phyloP scores from a whole-genome alignment of 2,329 filamentous ascomycete species.

The Fusarium sp. region DNA sequence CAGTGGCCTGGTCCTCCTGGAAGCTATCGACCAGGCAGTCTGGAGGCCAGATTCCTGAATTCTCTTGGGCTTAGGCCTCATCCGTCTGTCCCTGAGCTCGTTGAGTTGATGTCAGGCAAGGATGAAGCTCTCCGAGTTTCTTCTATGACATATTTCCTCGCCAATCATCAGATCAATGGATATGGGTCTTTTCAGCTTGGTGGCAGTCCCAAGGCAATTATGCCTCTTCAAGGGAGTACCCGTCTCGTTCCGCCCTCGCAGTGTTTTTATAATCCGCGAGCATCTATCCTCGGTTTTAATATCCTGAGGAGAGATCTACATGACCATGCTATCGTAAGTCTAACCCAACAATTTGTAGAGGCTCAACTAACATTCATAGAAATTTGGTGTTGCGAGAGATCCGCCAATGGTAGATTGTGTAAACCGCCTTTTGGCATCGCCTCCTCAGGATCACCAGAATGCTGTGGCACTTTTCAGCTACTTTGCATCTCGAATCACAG shows the following conservation, averaged over 20 bases:
- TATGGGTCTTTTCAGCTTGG: constrained; percentile 75
- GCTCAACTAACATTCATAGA: constrained; percentile 52
- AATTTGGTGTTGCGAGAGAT: constrained; percentile 87
- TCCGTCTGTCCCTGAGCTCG: constrained; percentile 78
- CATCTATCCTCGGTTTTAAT: constrained; percentile 81
- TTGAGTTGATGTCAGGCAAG: constrained; percentile 79
- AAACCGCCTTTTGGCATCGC: constrained; percentile 75
- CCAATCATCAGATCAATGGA: constrained; percentile 80
- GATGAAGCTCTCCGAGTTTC: constrained; percentile 70
- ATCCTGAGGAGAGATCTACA: constrained; percentile 82
- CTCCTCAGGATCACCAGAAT: constrained; percentile 73
- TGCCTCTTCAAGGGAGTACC: constrained; percentile 78
- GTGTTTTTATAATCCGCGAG: constrained; percentile 85
- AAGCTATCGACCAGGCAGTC: constrained; percentile 70
- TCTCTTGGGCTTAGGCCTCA: constrained; percentile 77
- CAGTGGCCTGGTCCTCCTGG: constrained; percentile 80
- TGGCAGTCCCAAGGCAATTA: constrained; percentile 66
- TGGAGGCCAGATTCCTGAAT: constrained; percentile 80
- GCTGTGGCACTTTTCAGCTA: constrained; percentile 84
- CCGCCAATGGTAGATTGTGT: constrained; percentile 84
- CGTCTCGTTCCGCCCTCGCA: constrained; percentile 77
- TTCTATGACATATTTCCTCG: constrained; percentile 84
- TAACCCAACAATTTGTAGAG: neutral
- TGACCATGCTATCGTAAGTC: constrained; percentile 72
- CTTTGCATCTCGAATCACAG: constrained; percentile 79